phyloP scores from a whole-genome alignment of 345 rosid species.

The Pseudoturritis turrita region DNA sequence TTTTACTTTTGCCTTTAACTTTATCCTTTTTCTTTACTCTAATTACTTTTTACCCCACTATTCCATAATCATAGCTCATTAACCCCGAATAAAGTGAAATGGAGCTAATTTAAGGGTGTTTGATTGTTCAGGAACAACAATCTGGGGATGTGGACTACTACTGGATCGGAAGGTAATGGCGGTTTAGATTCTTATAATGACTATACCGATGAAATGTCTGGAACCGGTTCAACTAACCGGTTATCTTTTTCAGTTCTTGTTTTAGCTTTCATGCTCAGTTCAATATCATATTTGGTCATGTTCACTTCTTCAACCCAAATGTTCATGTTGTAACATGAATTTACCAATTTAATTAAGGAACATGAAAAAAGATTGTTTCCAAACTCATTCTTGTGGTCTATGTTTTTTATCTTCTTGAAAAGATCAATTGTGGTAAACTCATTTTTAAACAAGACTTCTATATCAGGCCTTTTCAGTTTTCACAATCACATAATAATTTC shows the following conservation, averaged over 20 bases:
- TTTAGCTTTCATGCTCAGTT: conserved; percentile 24
- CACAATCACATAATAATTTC: background rate
- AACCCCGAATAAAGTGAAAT: background rate
- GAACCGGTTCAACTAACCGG: conserved; percentile 27
- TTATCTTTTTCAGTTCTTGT: conserved; percentile 23
- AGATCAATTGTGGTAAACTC: background rate
- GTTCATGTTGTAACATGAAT: conserved; percentile 37
- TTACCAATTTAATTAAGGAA: conserved; percentile 21
- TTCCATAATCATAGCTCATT: background rate
- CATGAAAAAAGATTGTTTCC: conserved; percentile 3
- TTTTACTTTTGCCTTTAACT: conserved; percentile 26
- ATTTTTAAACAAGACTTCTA: background rate
- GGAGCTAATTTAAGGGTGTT: conserved; percentile 14
- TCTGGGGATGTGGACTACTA: conserved; percentile 72
- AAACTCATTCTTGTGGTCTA: background rate
- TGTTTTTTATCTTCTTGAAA: background rate
- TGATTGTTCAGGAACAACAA: conserved; percentile 60
- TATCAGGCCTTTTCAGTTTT: background rate
- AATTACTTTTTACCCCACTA: conserved; percentile 15
- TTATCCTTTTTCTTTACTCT: background rate
- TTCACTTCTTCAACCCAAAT: conserved; percentile 19
- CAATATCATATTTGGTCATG: conserved; percentile 35
- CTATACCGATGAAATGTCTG: conserved; percentile 52
- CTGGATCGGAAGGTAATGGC: conserved; percentile 41
- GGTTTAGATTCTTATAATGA: conserved; percentile 34